Base-by-base conservation (phyloP, 2,329 filamentous ascomycete species). In the Diaporthe ilicicola region DNA sequence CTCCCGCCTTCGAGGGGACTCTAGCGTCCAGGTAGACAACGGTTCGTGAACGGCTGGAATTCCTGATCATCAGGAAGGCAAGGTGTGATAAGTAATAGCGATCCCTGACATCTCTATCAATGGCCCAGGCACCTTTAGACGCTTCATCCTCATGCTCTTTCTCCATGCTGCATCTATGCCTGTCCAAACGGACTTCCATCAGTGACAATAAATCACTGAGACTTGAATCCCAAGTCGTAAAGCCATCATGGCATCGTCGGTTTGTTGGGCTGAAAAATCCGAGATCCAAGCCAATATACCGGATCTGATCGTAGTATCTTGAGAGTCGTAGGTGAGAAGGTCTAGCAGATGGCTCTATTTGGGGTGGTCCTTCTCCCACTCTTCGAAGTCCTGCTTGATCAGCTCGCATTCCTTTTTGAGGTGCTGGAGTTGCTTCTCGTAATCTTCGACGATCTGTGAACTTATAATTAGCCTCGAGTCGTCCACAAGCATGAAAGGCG, bases 401-500 rank as follows among this genome's bases (percentile, higher is more conserved):
- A 88, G 85, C 78, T 92, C 91, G 17, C 91, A 84, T 78, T 94
- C 91, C 78, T 91, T 91, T 81, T 91, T 92, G 73, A 97, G 84
- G 78, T 95, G 92, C 77, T 88, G 85, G 42, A 96, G 85, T 83
- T 95, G 93, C 79, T 91, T 93, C 79, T 95, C 92, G 79, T 95
- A 95, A 78, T 94, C 92, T 76, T 93, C 91, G 76, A 95, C 82
- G 56, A 95, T 91, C 92, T 94, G 73, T 32, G 78, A 72, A 37
- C 34, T 55, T 42, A 1, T 17, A 4, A 74, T 79, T 66, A 76
- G 73, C 71, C 72, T 37, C 9, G 46, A 69, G 42, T 19, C 19
- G 4, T 5, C 15, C 19, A 37, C 27, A 37, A 2, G 6, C 9
- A 37, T 15, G 8, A 17, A 39, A 12, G 17, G 50, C 59, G 8